A percentile compares a stretch with the other conserved stretches of the same genome.
These are phyloP conservation scores for Chamaecyparis obtusa DNA, from an alignment of 75 land plant species.

Conservation along the genomic window DNA sequence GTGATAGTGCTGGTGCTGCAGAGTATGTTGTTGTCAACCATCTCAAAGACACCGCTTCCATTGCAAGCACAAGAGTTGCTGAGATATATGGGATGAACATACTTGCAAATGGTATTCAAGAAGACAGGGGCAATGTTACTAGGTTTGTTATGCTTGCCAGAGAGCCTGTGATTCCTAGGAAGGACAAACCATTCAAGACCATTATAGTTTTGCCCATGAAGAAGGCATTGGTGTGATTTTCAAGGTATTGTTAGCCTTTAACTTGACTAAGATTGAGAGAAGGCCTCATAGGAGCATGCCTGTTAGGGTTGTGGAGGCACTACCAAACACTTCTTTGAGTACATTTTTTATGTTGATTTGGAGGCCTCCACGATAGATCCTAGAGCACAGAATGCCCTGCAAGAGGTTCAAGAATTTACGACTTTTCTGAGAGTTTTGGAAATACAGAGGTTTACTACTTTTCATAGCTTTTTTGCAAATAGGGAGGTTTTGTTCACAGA, in stretches of 20 bases:
- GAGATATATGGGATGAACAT: conserved; percentile 44
- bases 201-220: conserved; percentile 51
- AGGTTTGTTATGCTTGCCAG: conserved; percentile 55
- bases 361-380: conserved; percentile 49
- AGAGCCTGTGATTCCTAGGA: conserved; percentile 51
- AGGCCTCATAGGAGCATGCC: conserved; percentile 41
- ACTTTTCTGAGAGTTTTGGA: conserved; percentile 26
- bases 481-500: too few species aligned
- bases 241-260: conserved; percentile 48
- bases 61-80: conserved; percentile 45
- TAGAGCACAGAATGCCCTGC: conserved; percentile 39
- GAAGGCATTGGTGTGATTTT: conserved; percentile 39
- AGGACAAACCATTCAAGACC: conserved; percentile 48
- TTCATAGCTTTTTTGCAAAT: too few species aligned
- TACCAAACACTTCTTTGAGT: conserved; percentile 47
- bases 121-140: conserved; percentile 39
- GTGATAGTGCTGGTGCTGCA: conserved; percentile 78
- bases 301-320: conserved; percentile 36
- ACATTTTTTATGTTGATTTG: conserved; percentile 48
- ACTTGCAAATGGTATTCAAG: conserved; percentile 50
- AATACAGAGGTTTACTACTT: too few species aligned
- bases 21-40: conserved; percentile 35
- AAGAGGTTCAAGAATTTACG: conserved; percentile 26
- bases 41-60: conserved; percentile 38
- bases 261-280: conserved; percentile 52